Base-by-base conservation (phyloP, 75 land plant species). In the Selaginella moellendorffii region DNA sequence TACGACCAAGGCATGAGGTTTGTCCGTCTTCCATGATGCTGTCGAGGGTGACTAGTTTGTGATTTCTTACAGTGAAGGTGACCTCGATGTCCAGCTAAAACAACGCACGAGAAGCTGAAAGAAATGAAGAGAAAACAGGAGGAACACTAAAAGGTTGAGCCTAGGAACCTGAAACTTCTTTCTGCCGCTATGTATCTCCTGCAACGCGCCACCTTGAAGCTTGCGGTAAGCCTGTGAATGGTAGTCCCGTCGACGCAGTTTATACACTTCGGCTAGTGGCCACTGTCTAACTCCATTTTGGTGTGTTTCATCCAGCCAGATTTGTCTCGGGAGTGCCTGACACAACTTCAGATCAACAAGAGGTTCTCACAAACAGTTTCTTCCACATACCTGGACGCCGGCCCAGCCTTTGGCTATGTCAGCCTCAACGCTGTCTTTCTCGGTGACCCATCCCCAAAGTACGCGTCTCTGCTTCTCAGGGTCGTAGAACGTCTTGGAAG, bases 201-300 rank as follows among this genome's bases (percentile, higher is more conserved):
- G 46, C 10, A 36, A 5, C 14, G 46, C 14, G 14, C 46, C 46
- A 36, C 14, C 14, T 14, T 36, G 46, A 5, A 36, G 46, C 46
- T 36, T 36, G 10, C 5, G 46, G 46, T 36, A 5, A 5, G 46
- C 46, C 46, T 14, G 10, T 36, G 46, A 36, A 14, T 14, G 46
- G 5, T 5, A 5, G 10, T 36, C 14, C 46, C 14, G 5, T 36
- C 10, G 10, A 5, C 46, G 5, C 52, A 88, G 68, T 5, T 56
- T 65, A 22, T 83, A 68, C 28, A 85, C 65, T 56, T 88, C 95
- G 42, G 82, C 81, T 12, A 85, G 79, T 8, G 95, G 95, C 95
- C 95, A 88, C 27, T 78, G 82, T 36, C 46, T 36, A 26, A 88
- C 56, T 19, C 85, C 24, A 63, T 88, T 74, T 29, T 52, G 64